Base-by-base conservation (phyloP, 441 rosid species). In the Populus hybrid region DNA sequence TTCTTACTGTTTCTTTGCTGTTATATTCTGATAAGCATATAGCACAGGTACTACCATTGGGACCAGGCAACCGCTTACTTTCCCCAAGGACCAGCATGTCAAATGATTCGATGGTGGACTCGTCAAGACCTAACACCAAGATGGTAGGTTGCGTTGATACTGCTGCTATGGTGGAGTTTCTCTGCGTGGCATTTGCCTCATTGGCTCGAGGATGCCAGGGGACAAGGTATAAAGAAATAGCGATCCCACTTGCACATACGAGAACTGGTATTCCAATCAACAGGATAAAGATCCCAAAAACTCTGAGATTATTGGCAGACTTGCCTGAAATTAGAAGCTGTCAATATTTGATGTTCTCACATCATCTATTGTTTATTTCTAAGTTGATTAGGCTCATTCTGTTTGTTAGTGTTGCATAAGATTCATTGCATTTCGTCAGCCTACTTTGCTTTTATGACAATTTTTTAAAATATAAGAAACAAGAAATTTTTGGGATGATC, bases 1-100 rank as follows among this genome's bases (percentile, higher is more conserved):
- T 89, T 75, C 94, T 84, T 30, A 94, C 75, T 2, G 89, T 81
- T 59, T 93, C 97, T 72, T 91, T 88, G 78, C 85, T 82, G 4
- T 66, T 70, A 80, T 92, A 93, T 75, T 93, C 98, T 0, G 90
- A 81, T 78, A 93, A 81, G 87, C 98, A 95, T 46, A 93, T 93
- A 5, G 95, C 79, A 70, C 98, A 95, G 18, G 83, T 83, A 73
- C 70, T 82, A 61, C 85, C 86, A 57, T 91, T 91, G 3, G 69
- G 84, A 24, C 94, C 92, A 0, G 94, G 90, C 4, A 95, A 53
- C 61, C 96, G 83, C 83, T 83, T 88, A 81, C 98, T 91, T 71
- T 92, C 96, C 0, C 94, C 97, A 0, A 92, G 84, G 12, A 86
- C 92, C 71, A 93, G 63, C 85, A 88, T 92, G 57, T 89, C 76